Conservation (phyloP, 2,329 filamentous ascomycete genomes). For the Plenodomus biglobosus region DNA sequence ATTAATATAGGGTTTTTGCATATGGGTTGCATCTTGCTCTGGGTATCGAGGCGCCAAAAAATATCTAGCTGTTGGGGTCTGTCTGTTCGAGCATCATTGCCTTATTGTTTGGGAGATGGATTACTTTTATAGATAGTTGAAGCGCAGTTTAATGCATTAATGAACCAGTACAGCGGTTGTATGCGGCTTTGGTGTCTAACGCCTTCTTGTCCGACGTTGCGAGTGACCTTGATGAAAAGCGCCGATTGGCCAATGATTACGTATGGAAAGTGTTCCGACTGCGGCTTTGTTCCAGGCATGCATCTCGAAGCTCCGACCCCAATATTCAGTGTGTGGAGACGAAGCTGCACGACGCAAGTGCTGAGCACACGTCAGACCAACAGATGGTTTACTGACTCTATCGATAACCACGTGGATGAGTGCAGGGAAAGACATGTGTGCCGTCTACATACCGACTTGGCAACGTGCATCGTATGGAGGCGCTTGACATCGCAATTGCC, state of each 20-base stretch:
- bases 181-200: constrained; percentile 25
- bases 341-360: not conserved
- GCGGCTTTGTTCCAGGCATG: not conserved
- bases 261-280: constrained; percentile 12
- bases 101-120: constrained; percentile 7
- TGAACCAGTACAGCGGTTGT: constrained; percentile 26
- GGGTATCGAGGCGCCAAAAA: constrained; percentile 15
- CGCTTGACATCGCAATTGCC: constrained; percentile 22
- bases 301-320: constrained; percentile 1
- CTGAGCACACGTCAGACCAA: not conserved
- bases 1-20: constrained; percentile 19
- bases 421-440: constrained; percentile 10
- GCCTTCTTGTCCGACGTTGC: not conserved
- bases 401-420: constrained; percentile 3
- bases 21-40: constrained; percentile 20
- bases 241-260: constrained; percentile 29
- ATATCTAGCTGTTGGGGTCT: constrained; percentile 6
- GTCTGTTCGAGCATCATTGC: constrained; percentile 6
- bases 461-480: constrained; percentile 12
- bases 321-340: not conserved
- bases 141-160: constrained; percentile 14
- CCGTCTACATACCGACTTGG: constrained; percentile 7
- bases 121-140: constrained; percentile 1
- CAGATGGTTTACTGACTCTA: not conserved
- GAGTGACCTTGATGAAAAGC: constrained; percentile 12